Conservation (phyloP, 345 rosid species). For the Raphanus raphanistrum region DNA sequence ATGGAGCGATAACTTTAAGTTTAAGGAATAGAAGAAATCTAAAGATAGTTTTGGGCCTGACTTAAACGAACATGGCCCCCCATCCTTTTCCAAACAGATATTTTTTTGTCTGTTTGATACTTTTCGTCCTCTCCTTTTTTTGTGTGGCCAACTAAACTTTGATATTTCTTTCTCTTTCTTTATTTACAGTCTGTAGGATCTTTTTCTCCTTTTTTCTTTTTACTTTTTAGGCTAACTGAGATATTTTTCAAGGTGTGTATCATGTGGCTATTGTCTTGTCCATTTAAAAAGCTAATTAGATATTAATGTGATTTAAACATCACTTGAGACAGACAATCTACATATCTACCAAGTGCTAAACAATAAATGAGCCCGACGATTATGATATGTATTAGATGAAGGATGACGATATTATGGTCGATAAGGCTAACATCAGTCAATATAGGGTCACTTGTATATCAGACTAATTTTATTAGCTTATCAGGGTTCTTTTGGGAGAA, state of each 20-base stretch:
- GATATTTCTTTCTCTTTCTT: background rate
- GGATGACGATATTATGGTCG: background rate
- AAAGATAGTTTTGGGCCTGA: constrained; percentile 35
- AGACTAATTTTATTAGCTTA: background rate
- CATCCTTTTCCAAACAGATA: constrained; percentile 23
- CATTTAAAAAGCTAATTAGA: background rate
- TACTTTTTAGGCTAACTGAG: constrained; percentile 8
- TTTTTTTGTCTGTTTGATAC: constrained; percentile 24
- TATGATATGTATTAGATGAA: background rate
- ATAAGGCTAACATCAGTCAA: background rate
- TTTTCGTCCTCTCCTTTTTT: constrained; percentile 19
- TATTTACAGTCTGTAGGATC: constrained; percentile 19
- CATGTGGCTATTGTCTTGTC: constrained; percentile 4
- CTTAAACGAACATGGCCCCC: constrained; percentile 11
- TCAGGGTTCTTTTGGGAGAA: background rate
- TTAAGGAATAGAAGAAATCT: constrained; percentile 26
- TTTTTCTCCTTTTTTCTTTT: constrained; percentile 4
- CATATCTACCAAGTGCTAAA: background rate
- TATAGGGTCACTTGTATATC: background rate
- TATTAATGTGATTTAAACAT: background rate
- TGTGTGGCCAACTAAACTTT: constrained; percentile 29
- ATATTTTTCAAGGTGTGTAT: constrained; percentile 14
- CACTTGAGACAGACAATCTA: constrained; percentile 12
- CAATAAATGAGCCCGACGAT: background rate
- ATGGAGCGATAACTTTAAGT: constrained; percentile 2